Percentiles rank a stretch among this genome's conserved stretches.
phyloP scores from a whole-genome alignment of 1,284 basidiomycete species.

The Thelephora terrestris region DNA sequence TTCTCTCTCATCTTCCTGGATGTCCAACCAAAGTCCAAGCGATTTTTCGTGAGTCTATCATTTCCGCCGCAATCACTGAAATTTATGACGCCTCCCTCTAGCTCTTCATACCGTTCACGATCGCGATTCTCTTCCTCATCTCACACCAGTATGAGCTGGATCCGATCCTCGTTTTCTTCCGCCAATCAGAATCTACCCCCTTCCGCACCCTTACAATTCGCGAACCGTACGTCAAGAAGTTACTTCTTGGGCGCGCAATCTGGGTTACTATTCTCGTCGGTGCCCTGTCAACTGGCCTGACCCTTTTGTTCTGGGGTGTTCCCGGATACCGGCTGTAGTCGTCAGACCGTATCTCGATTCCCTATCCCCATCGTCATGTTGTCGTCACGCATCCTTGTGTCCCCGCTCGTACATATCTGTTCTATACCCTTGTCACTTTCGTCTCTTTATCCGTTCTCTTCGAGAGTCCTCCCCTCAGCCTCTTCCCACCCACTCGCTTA shows the following conservation, averaged over 20 bases:
- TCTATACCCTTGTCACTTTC: not conserved
- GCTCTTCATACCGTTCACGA: constrained; percentile 91
- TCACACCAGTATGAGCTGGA: constrained; percentile 96
- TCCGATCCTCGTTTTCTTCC: constrained; percentile 79
- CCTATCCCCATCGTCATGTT: not conserved
- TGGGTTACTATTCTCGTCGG: constrained; percentile 74
- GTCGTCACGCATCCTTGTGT: not conserved
- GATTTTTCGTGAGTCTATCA: constrained; percentile 81
- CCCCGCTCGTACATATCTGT: not conserved
- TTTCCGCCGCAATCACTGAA: not conserved
- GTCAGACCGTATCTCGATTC: not conserved
- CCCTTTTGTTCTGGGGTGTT: constrained; percentile 85
- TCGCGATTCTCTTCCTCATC: constrained; percentile 83
- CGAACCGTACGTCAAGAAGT: constrained; percentile 87
- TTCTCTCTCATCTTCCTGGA: constrained; percentile 94
- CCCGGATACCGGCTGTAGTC: constrained; percentile 74
- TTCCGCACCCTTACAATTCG: constrained; percentile 85
- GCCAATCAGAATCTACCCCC: constrained; percentile 83
- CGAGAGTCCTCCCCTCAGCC: too few species aligned
- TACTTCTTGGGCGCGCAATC: constrained; percentile 78
- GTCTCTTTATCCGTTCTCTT: not conserved
- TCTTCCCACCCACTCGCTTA: too few species aligned
- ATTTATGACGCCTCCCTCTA: constrained; percentile 23
- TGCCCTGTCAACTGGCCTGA: constrained; percentile 63
- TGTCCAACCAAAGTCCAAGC: constrained; percentile 77